Conservation (phyloP, 108 stramenopile genomes). For the Craspedostauros australis region DNA sequence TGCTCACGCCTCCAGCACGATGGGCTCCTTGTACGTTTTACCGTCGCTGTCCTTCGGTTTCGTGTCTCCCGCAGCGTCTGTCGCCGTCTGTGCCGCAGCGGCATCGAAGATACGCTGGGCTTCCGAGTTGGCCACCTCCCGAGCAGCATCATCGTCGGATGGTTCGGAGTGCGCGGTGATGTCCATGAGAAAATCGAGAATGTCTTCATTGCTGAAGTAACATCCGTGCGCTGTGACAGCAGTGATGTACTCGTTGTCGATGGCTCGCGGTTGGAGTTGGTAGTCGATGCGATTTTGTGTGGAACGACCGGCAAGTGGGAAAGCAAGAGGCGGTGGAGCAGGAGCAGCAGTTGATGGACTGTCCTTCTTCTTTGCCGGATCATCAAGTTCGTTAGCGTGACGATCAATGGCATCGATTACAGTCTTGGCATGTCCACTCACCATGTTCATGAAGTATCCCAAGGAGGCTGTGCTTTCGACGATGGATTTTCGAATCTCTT, state of each 20-base stretch:
- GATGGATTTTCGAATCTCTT: constrained; percentile 44
- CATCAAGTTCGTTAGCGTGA: not conserved
- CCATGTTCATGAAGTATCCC: constrained; percentile 3
- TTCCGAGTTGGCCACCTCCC: not conserved
- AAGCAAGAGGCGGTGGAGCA: constrained; percentile 20
- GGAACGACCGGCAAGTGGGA: not conserved
- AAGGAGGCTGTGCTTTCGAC: constrained; percentile 5
- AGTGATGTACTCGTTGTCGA: constrained; percentile 76
- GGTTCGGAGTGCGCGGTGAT: not conserved
- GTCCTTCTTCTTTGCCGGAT: not conserved
- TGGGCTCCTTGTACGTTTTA: too few relatives aligned
- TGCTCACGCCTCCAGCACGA: too few relatives aligned
- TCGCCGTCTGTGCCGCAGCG: not conserved
- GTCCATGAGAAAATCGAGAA: constrained; percentile 65
- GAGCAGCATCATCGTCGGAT: not conserved
- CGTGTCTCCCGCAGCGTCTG: too few relatives aligned
- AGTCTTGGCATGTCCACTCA: constrained; percentile 14
- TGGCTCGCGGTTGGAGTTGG: constrained; percentile 64
- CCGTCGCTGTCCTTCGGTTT: not conserved
- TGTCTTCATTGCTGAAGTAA: constrained; percentile 59
- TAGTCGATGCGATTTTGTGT: constrained; percentile 41
- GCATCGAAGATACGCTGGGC: not conserved
- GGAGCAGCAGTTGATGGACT: constrained; percentile 27
- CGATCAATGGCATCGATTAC: constrained; percentile 9
- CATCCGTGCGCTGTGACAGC: constrained; percentile 64